These are phyloP conservation scores for Arthrobotrys entomopaga DNA, from an alignment of 2,329 filamentous ascomycete species.

Conservation along the genomic window DNA sequence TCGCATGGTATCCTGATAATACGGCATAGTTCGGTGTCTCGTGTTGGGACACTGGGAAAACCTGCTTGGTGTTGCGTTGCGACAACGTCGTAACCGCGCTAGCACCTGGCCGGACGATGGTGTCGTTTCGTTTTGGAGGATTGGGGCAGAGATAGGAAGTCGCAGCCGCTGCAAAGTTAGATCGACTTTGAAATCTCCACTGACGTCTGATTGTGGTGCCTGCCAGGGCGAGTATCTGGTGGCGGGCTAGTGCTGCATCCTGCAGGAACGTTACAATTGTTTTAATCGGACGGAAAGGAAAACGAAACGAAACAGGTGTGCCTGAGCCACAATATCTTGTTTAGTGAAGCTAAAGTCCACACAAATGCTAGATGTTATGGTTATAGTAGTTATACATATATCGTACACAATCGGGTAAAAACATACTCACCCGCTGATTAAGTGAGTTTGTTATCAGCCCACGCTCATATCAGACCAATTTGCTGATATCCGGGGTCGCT, in stretches of 20 bases:
- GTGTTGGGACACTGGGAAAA: slow-evolving; percentile 2
- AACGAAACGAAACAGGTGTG: neutral
- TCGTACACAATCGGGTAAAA: slow-evolving; percentile 29
- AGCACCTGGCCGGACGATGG: neutral
- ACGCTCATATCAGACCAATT: slow-evolving; percentile 33
- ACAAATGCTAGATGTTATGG: neutral
- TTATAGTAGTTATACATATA: slow-evolving; percentile 28
- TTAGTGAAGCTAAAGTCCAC: too few species aligned
- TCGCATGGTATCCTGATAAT: neutral
- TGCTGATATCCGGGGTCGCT: slow-evolving; percentile 67
- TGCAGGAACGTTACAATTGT: slow-evolving; percentile 4
- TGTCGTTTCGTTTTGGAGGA: neutral
- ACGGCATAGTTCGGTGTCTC: neutral
- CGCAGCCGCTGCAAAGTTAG: too few species aligned
- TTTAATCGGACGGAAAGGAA: neutral
- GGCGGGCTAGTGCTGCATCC: neutral
- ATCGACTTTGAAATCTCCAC: too few species aligned
- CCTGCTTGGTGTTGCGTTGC: slow-evolving; percentile 6
- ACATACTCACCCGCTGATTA: neutral
- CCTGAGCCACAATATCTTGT: too few species aligned
- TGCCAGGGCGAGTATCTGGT: slow-evolving; percentile 6
- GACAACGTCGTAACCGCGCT: slow-evolving; percentile 14
- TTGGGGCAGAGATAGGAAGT: neutral
- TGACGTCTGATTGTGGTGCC: too few species aligned
- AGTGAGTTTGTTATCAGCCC: neutral